These are phyloP conservation scores for Lentinula boryana DNA, from an alignment of 768 basidiomycete species.

Conservation along the genomic window DNA sequence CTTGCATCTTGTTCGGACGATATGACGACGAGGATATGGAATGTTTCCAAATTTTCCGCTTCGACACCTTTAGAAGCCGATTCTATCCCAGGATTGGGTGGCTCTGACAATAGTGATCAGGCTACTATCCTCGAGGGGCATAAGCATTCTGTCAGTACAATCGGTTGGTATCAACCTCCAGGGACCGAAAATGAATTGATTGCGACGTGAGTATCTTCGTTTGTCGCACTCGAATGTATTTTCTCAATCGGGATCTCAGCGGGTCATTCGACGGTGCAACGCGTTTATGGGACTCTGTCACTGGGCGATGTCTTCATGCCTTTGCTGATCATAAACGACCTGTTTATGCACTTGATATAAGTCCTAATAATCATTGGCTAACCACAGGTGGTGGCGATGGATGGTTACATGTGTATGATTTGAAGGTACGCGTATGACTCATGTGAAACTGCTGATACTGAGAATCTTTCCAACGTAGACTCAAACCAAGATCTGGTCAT, in stretches of 20 bases:
- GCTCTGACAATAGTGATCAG: constrained; percentile 19
- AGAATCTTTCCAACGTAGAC: constrained; percentile 21
- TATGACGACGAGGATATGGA: constrained; percentile 72
- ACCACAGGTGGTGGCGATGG: constrained; percentile 81
- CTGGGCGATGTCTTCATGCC: constrained; percentile 67
- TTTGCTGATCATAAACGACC: constrained; percentile 68
- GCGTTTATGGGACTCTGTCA: constrained; percentile 77
- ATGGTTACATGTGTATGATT: constrained; percentile 64
- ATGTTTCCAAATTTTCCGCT: constrained; percentile 38
- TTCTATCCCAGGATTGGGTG: constrained; percentile 34
- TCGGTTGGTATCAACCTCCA: constrained; percentile 66
- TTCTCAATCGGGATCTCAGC: constrained; percentile 26
- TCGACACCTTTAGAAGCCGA: constrained; percentile 23
- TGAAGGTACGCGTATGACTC: constrained; percentile 39
- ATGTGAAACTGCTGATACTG: background rate
- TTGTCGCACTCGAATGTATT: background rate
- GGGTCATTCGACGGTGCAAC: constrained; percentile 79
- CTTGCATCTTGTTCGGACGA: constrained; percentile 84
- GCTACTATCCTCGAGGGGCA: constrained; percentile 56
- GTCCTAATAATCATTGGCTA: constrained; percentile 65
- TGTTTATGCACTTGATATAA: constrained; percentile 71
- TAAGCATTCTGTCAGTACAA: constrained; percentile 52
- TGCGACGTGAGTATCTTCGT: constrained; percentile 54
- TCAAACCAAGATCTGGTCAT: constrained; percentile 55
- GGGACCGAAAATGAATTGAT: constrained; percentile 51